These are phyloP conservation scores for Cryptosporidium meleagridis DNA, from an alignment of 169 alveolate species.

Conservation along the genomic window DNA sequence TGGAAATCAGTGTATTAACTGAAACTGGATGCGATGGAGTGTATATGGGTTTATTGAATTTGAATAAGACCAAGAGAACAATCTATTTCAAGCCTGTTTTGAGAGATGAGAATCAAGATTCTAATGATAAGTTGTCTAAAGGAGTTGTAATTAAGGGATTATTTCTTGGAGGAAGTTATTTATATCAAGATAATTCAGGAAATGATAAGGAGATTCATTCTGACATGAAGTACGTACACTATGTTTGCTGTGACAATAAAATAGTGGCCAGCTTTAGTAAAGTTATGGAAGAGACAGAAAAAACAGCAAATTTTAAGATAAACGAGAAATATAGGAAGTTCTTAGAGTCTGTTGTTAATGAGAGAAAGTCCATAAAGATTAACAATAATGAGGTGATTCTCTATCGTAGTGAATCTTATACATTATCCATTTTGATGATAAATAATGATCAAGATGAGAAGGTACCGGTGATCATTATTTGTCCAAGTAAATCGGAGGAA, in stretches of 20 bases:
- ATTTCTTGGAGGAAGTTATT: not conserved
- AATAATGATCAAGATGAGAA: not conserved
- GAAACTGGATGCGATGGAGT: not conserved
- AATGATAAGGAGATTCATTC: not conserved
- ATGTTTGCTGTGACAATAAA: not conserved
- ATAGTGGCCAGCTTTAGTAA: not conserved
- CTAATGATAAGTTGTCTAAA: not conserved
- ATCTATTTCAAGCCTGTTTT: not conserved
- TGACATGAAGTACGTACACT: not conserved
- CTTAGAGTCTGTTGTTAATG: not conserved
- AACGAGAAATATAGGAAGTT: not conserved
- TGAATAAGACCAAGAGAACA: too few species aligned
- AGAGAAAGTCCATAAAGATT: not conserved
- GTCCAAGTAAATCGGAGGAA: not conserved
- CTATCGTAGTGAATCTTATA: not conserved
- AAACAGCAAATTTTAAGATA: not conserved
- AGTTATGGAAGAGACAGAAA: not conserved
- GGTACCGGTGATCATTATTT: not conserved
- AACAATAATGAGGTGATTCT: not conserved
- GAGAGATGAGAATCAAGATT: not conserved
- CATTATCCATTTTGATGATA: not conserved
- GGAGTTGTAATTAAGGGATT: not conserved
- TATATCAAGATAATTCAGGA: not conserved
- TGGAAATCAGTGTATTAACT: not conserved
- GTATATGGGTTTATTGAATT: not conserved